phyloP scores from a whole-genome alignment of 129 eudicot species.

The Erigeron canadensis region DNA sequence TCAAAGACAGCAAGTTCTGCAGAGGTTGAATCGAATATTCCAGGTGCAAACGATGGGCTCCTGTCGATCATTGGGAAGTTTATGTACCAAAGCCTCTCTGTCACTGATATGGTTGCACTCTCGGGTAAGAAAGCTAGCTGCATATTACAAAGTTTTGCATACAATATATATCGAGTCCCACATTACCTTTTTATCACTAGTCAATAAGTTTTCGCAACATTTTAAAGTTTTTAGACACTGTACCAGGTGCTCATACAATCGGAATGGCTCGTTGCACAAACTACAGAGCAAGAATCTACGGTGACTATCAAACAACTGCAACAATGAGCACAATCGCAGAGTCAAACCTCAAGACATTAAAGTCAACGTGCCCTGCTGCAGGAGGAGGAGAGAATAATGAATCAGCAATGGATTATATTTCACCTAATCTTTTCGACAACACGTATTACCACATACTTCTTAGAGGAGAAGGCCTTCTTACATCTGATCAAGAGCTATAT shows the following conservation, averaged over 20 bases:
- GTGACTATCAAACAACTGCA: constrained; percentile 66
- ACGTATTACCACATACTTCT: constrained; percentile 74
- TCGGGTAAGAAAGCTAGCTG: constrained; percentile 54
- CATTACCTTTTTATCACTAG: background rate
- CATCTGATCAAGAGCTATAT: constrained; percentile 83
- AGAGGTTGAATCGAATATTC: constrained; percentile 53
- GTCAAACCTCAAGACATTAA: constrained; percentile 51
- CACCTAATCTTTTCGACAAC: constrained; percentile 83
- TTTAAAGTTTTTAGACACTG: background rate
- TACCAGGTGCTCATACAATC: constrained; percentile 89
- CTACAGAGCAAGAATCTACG: constrained; percentile 82
- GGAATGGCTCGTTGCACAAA: constrained; percentile 90
- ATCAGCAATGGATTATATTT: constrained; percentile 66
- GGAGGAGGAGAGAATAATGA: constrained; percentile 73
- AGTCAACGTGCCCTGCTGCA: constrained; percentile 62
- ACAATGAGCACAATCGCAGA: constrained; percentile 39
- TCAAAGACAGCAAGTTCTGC: constrained; percentile 65
- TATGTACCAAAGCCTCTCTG: constrained; percentile 72
- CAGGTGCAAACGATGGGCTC: constrained; percentile 68
- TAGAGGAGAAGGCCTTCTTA: constrained; percentile 79
- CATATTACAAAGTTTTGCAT: background rate
- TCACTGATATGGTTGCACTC: constrained; percentile 96
- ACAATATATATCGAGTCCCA: background rate
- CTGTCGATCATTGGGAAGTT: constrained; percentile 76
- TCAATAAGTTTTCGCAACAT: background rate